These are phyloP conservation scores for Mortierella sp. DNA, from an alignment of 371 early-diverging fungal genomes.

Conservation along the genomic window DNA sequence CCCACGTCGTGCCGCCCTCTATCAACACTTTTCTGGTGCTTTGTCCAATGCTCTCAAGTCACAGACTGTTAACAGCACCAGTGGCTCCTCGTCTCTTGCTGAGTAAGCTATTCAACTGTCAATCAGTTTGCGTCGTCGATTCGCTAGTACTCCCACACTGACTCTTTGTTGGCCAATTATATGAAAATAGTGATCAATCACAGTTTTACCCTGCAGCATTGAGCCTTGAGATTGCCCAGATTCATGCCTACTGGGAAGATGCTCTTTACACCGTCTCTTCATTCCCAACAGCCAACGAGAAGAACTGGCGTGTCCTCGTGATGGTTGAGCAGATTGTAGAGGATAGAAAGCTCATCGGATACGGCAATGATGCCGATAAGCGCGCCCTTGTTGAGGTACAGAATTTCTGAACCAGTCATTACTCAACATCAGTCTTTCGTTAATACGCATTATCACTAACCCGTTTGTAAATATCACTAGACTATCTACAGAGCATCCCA, in stretches of 20 bases:
- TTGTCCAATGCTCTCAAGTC: constrained; percentile 60
- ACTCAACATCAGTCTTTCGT: too few relatives aligned
- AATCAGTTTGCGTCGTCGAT: background rate
- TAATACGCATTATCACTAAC: background rate
- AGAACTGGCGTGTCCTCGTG: constrained; percentile 66
- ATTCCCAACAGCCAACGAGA: constrained; percentile 76
- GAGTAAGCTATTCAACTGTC: constrained; percentile 37
- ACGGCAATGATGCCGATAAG: constrained; percentile 59
- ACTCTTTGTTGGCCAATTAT: constrained; percentile 1
- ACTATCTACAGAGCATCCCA: constrained; percentile 73
- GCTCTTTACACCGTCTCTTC: constrained; percentile 64
- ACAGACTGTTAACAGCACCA: constrained; percentile 52
- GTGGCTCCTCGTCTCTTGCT: constrained; percentile 54
- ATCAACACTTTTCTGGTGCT: constrained; percentile 57
- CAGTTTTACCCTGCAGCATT: constrained; percentile 48
- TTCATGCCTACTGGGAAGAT: constrained; percentile 74
- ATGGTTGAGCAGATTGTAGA: constrained; percentile 73
- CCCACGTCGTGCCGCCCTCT: constrained; percentile 63
- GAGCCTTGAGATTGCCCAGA: constrained; percentile 58
- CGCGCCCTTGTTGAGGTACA: constrained; percentile 56
- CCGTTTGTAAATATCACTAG: constrained; percentile 29
- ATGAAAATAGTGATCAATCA: constrained; percentile 10
- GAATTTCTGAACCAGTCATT: background rate
- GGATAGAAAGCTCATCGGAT: constrained; percentile 68
- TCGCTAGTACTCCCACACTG: background rate